Conservation (phyloP, 2,329 filamentous ascomycete species). For the Amylocarpus encephaloides region DNA sequence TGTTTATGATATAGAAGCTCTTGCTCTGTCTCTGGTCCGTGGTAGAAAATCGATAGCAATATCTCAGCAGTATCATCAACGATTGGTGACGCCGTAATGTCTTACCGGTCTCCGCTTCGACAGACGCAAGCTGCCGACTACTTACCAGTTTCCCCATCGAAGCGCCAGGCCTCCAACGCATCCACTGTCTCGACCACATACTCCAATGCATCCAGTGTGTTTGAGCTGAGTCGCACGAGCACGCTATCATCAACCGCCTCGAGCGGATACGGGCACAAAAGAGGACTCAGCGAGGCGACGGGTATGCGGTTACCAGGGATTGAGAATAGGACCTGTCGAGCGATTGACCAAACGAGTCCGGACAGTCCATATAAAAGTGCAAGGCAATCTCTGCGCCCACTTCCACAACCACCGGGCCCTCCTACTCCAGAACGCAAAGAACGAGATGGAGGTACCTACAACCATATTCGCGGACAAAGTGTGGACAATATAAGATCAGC, state of each 20-base stretch:
- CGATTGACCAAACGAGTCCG: slow-evolving; percentile 39
- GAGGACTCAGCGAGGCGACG: slow-evolving; percentile 68
- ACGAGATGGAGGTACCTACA: slow-evolving; percentile 27
- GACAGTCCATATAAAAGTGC: slow-evolving; percentile 64
- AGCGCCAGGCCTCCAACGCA: slow-evolving; percentile 61
- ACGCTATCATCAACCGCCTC: slow-evolving; percentile 70
- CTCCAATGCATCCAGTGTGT: slow-evolving; percentile 44
- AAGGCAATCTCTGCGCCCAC: slow-evolving; percentile 69
- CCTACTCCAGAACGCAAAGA: slow-evolving; percentile 33
- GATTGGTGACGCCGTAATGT: slow-evolving; percentile 38
- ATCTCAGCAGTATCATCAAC: background rate
- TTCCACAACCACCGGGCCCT: slow-evolving; percentile 58
- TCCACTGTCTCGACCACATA: slow-evolving; percentile 66
- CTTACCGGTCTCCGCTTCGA: slow-evolving; percentile 52
- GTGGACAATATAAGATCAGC: slow-evolving; percentile 54
- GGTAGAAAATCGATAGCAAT: background rate
- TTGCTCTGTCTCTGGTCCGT: background rate
- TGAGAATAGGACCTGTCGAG: slow-evolving; percentile 39
- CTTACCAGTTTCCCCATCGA: slow-evolving; percentile 32
- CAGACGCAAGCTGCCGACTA: slow-evolving; percentile 49
- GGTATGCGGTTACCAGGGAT: slow-evolving; percentile 45
- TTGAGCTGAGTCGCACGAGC: slow-evolving; percentile 56
- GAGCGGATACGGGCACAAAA: slow-evolving; percentile 59
- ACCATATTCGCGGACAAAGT: slow-evolving; percentile 43
- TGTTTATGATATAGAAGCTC: slow-evolving; percentile 15